Evolutionary conservation across 371 early-diverging fungal genomes (phyloP), one percentile per base, ranked within the genome.

Genomic region (Mortierella sp.): DNA sequence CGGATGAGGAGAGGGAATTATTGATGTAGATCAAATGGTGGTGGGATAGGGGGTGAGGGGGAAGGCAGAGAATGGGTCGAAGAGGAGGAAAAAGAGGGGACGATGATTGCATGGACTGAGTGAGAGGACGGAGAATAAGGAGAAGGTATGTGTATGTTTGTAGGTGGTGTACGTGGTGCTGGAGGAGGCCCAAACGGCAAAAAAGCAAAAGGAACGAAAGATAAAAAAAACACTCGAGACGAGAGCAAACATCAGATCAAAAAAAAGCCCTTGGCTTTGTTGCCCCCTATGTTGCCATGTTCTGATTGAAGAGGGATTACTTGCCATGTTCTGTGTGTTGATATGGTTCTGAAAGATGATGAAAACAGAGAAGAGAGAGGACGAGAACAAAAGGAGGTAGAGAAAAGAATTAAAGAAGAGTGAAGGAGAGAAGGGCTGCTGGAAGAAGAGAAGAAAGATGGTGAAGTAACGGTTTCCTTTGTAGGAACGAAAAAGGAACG

Each of bases 181-280:
- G 11, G 50, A 50, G 6, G 61, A 19, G 61, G 61, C 34, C 61
- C 61, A 61, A 61, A 61, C 61, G 61, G 61, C 37, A 34, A 61
- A 61, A 59, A 6, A 61, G 5, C 31, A 34, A 19, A 14, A 28
- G 16, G 5, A 14, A 28, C 13, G 34, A 34, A 28, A 19, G 37
- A 55, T 31, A 5, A 61, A 13, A 57, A n/a, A n/a, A n/a, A n/a
- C n/a, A n/a, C n/a, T n/a, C n/a, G n/a, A n/a, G n/a, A n/a, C n/a
- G n/a, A n/a, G n/a, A n/a, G n/a, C n/a, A n/a, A n/a, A n/a, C n/a
- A n/a, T n/a, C n/a, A 19, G 37, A 55, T 31, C 5, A 61, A 13
- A 57, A 9, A 57, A 57, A 57, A 28, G 28, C 14, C 50, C 11
- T 50, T 50, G 50, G 2, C 50, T 14, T 16, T 50, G 16, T 2